Evolutionary conservation across 768 basidiomycete species (phyloP).

Genomic region (Botryobasidium botryosum): DNA sequence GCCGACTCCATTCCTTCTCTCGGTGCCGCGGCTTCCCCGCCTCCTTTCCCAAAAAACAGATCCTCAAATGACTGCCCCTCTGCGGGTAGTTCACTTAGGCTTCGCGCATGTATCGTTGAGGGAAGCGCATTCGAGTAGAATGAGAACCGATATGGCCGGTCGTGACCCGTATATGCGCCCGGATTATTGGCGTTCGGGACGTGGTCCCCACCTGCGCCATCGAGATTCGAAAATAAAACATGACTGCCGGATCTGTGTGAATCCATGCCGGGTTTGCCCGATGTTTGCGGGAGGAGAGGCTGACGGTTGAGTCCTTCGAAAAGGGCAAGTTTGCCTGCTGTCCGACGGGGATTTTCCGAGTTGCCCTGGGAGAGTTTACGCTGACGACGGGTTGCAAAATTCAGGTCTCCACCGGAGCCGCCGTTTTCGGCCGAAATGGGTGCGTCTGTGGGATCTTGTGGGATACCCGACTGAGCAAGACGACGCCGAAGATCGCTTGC

Average conservation of each 20-base stretch:
- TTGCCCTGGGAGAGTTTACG: conserved; percentile 80
- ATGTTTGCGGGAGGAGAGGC: conserved; percentile 18
- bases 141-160: conserved; percentile 91
- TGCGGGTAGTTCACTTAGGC: conserved; percentile 80
- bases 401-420: conserved; percentile 12
- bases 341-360: conserved; percentile 36
- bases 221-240: too few relatives aligned
- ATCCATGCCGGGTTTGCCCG: conserved; percentile 6
- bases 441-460: conserved; percentile 6
- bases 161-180: conserved; percentile 28
- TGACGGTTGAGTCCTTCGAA: conserved; percentile 53
- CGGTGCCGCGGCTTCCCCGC: conserved; percentile 8
- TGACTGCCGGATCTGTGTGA: background rate
- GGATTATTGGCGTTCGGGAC: conserved; percentile 6
- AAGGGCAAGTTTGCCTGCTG: conserved; percentile 77
- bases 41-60: conserved; percentile 38
- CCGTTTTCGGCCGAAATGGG: background rate
- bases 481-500: background rate
- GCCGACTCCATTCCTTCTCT: too few relatives aligned
- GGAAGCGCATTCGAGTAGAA: conserved; percentile 91
- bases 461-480: background rate
- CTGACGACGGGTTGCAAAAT: conserved; percentile 38
- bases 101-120: conserved; percentile 89
- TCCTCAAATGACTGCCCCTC: conserved; percentile 90
- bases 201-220: background rate